These are phyloP conservation scores for Rhizomucor miehei DNA, from an alignment of 371 early-diverging fungal species.

Conservation along the genomic window DNA sequence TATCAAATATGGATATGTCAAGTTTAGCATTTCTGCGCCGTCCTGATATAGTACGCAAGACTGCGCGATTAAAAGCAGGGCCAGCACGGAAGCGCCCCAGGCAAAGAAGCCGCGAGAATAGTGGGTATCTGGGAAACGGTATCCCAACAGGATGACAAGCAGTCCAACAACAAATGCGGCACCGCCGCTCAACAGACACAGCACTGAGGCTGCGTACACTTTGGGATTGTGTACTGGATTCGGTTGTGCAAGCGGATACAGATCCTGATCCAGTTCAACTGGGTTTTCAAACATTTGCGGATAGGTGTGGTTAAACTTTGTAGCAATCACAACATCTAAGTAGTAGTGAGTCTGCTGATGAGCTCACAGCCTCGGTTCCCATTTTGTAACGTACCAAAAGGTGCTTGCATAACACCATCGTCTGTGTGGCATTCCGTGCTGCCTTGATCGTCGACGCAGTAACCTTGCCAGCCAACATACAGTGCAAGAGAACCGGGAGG, in stretches of 20 bases:
- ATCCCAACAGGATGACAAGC: slow-evolving; percentile 11
- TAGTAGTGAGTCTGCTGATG: no score
- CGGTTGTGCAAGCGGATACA: slow-evolving; percentile 31
- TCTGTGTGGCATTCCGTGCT: slow-evolving; percentile 18
- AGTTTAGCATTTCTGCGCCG: slow-evolving; percentile 29
- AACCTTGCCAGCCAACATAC: slow-evolving; percentile 39
- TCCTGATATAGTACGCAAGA: slow-evolving; percentile 34
- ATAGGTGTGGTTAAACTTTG: slow-evolving; percentile 30
- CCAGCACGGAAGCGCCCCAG: slow-evolving; percentile 22
- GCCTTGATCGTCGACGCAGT: slow-evolving; percentile 24
- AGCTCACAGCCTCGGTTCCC: no score
- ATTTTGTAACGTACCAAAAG: slow-evolving; percentile 31
- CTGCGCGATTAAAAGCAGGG: slow-evolving; percentile 27
- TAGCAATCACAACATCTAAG: slow-evolving; percentile 27
- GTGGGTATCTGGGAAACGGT: slow-evolving; percentile 27
- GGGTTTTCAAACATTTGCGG: slow-evolving; percentile 28
- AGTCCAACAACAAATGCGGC: slow-evolving; percentile 19
- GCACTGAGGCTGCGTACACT: slow-evolving; percentile 31
- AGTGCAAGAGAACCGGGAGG: slow-evolving; percentile 14
- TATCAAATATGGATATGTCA: slow-evolving; percentile 32
- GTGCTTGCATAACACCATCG: slow-evolving; percentile 32
- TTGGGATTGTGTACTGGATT: slow-evolving; percentile 43
- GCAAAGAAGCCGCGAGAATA: slow-evolving; percentile 43
- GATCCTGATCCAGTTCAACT: slow-evolving; percentile 20
- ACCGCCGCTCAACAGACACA: slow-evolving; percentile 31